These are phyloP conservation scores for Baudoinia panamericana DNA, from an alignment of 495 filamentous ascomycete species.

Conservation along the genomic window DNA sequence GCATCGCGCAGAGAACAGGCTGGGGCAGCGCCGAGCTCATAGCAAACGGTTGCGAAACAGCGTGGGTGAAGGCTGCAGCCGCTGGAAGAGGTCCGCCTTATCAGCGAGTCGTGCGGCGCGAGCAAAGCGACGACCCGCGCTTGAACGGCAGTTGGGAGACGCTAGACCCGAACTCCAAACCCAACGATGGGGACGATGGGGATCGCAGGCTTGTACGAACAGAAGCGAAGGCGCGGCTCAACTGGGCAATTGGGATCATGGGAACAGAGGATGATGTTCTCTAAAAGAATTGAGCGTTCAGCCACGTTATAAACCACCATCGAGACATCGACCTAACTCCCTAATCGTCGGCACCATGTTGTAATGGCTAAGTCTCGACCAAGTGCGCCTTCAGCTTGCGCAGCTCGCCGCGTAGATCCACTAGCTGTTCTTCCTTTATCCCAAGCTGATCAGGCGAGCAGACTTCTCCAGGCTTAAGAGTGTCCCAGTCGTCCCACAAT, in stretches of 20 bases:
- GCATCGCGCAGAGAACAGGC: constrained; percentile 68
- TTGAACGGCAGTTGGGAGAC: constrained; percentile 18
- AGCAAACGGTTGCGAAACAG: constrained; percentile 66
- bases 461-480: constrained; percentile 8
- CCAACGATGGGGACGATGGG: constrained; percentile 28
- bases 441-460: constrained; percentile 20
- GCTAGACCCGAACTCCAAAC: constrained; percentile 13
- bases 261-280: constrained; percentile 41
- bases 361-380: neutral
- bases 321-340: too few species aligned
- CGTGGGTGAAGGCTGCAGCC: constrained; percentile 61
- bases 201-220: constrained; percentile 42
- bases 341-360: too few species aligned
- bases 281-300: too few species aligned
- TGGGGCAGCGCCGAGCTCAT: constrained; percentile 75
- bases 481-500: constrained; percentile 20
- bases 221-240: constrained; percentile 30
- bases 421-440: constrained; percentile 15
- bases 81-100: constrained; percentile 67
- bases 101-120: constrained; percentile 25
- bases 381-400: constrained; percentile 12
- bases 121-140: constrained; percentile 22
- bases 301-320: too few species aligned
- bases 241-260: constrained; percentile 49
- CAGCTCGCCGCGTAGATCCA: constrained; percentile 14